A percentile compares a stretch with the other conserved stretches of the same genome.
These are phyloP conservation scores for Scheffersomyces illinoinensis DNA, from an alignment of 1,139 yeast genomes.

Conservation along the genomic window DNA sequence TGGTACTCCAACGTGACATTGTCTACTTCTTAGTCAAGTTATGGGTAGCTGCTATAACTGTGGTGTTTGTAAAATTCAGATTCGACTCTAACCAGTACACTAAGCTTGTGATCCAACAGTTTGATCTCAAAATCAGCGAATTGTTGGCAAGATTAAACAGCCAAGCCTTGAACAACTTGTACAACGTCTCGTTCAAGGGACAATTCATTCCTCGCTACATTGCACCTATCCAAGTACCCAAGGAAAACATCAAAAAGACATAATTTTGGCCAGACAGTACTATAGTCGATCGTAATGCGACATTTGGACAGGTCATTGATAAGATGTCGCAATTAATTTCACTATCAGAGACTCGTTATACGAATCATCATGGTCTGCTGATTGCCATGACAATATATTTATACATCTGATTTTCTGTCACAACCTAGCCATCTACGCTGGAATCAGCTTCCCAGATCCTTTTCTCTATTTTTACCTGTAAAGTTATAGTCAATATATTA, in stretches of 20 bases:
- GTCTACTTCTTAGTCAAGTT: constrained; percentile 16
- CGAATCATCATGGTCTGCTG: neutral
- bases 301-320: neutral
- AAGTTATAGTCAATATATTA: neutral
- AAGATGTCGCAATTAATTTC: neutral
- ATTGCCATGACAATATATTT: neutral
- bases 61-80: constrained; percentile 48
- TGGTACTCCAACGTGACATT: constrained; percentile 17
- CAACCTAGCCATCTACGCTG: neutral
- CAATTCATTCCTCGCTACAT: constrained; percentile 6
- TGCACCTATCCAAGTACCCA: constrained; percentile 8
- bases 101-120: constrained; percentile 36
- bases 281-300: neutral
- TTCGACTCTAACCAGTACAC: constrained; percentile 45
- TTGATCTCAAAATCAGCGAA: constrained; percentile 35
- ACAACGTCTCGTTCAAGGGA: constrained; percentile 9
- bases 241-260: constrained; percentile 5
- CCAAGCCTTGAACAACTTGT: constrained; percentile 7
- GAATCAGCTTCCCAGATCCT: neutral
- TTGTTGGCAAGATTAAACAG: constrained; percentile 21
- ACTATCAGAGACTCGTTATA: neutral
- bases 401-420: neutral
- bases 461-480: neutral
- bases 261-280: neutral
- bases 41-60: constrained; percentile 27